These are phyloP conservation scores for Epichloe baconii DNA, from an alignment of 2,329 filamentous ascomycete genomes.

Conservation along the genomic window DNA sequence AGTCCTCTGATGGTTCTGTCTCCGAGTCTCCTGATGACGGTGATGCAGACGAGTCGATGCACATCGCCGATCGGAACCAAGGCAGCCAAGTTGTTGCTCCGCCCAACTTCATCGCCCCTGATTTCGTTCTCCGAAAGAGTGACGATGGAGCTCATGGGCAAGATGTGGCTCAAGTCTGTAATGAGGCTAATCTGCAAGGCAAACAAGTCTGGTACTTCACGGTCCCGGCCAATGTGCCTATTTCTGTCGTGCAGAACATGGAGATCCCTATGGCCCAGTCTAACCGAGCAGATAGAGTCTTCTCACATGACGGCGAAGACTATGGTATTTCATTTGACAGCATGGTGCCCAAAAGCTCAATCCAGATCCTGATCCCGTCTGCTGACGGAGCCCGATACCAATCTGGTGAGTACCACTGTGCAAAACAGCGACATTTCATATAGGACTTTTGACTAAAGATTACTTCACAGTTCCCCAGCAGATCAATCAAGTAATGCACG, in stretches of 20 bases:
- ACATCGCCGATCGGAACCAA: slow-evolving; percentile 20
- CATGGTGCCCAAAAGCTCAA: slow-evolving; percentile 34
- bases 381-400: slow-evolving; percentile 40
- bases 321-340: slow-evolving; percentile 47
- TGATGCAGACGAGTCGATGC: slow-evolving; percentile 27
- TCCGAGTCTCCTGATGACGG: slow-evolving; percentile 14
- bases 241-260: slow-evolving; percentile 52
- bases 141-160: slow-evolving; percentile 25
- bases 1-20: slow-evolving; percentile 4
- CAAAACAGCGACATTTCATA: slow-evolving; percentile 5
- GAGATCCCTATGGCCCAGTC: slow-evolving; percentile 45
- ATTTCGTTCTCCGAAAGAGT: slow-evolving; percentile 40
- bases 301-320: slow-evolving; percentile 50
- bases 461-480: slow-evolving; percentile 18
- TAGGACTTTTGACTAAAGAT: slow-evolving; percentile 4
- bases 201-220: slow-evolving; percentile 77
- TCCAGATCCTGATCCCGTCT: slow-evolving; percentile 49
- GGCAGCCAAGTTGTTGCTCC: slow-evolving; percentile 25
- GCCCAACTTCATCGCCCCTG: slow-evolving; percentile 33
- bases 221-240: slow-evolving; percentile 54
- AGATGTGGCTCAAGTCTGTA: slow-evolving; percentile 42
- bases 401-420: slow-evolving; percentile 30
- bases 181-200: slow-evolving; percentile 44
- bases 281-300: slow-evolving; percentile 36
- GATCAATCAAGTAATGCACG: slow-evolving; percentile 48